Conservation (phyloP, 495 filamentous ascomycete genomes). For the Ramalina intermedia region DNA sequence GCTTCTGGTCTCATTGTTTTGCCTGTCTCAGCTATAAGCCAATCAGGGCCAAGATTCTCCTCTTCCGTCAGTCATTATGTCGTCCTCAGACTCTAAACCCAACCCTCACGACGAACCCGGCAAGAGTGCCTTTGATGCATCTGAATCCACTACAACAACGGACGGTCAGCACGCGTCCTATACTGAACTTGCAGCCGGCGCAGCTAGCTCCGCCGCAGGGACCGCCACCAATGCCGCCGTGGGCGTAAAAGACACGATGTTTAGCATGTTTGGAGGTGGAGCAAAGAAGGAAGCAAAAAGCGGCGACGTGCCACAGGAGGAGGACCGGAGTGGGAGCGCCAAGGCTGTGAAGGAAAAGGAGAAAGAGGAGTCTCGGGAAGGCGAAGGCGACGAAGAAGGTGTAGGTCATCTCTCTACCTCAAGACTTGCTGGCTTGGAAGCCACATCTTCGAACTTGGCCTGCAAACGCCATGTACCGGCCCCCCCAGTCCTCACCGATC, state of each 20-base stretch:
- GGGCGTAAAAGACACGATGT: slow-evolving; percentile 60
- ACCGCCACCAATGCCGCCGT: slow-evolving; percentile 32
- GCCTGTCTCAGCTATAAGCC: too few species aligned
- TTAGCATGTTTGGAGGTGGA: slow-evolving; percentile 94
- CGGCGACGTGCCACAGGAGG: slow-evolving; percentile 58
- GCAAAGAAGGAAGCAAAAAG: slow-evolving; percentile 76
- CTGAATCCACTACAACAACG: neutral
- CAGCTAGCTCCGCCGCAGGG: slow-evolving; percentile 25
- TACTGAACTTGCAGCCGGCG: slow-evolving; percentile 20
- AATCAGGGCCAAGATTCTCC: too few species aligned
- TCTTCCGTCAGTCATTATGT: neutral
- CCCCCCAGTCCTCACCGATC: too few species aligned
- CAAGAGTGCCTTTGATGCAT: neutral
- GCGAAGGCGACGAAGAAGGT: slow-evolving; percentile 11
- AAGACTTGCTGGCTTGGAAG: neutral
- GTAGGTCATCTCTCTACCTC: slow-evolving; percentile 5
- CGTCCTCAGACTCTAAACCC: neutral
- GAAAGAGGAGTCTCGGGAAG: slow-evolving; percentile 28
- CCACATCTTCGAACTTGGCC: neutral
- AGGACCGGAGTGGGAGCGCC: slow-evolving; percentile 72
- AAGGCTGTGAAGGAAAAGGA: slow-evolving; percentile 58
- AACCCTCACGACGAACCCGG: neutral
- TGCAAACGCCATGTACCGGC: too few species aligned
- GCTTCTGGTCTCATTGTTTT: neutral
- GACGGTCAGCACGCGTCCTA: slow-evolving; percentile 11